phyloP scores from a whole-genome alignment of 352 stramenopile genomes.

The Globisporangium polare region DNA sequence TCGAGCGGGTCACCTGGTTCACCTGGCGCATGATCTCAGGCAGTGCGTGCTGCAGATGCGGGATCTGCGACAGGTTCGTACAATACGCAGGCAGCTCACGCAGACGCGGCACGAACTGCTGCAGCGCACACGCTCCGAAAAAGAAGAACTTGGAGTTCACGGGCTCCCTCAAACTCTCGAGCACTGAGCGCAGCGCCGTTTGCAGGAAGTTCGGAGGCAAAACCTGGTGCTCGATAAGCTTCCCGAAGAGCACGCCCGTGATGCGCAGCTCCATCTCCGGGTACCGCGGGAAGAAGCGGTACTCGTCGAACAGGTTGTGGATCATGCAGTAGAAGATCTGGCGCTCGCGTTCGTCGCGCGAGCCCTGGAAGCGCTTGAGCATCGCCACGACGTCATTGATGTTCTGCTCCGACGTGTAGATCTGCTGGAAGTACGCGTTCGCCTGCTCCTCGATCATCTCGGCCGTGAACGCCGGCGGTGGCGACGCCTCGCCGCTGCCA shows the following conservation, averaged over 20 bases:
- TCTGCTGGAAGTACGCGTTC: constrained; percentile 99
- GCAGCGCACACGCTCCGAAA: constrained; percentile 97
- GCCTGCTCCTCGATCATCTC: constrained; percentile 99
- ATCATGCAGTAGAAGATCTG: constrained; percentile 99
- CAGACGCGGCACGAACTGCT: constrained; percentile 97
- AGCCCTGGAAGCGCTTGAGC: constrained; percentile 98
- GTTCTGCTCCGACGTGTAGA: constrained; percentile 98
- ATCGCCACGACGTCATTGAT: constrained; percentile 98
- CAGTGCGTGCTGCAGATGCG: constrained; percentile 94
- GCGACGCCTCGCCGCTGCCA: constrained; percentile 8
- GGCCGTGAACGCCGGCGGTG: constrained; percentile 54
- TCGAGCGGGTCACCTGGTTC: constrained; percentile 71
- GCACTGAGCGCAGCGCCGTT: constrained; percentile 96
- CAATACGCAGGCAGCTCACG: constrained; percentile 97
- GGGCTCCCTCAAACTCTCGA: constrained; percentile 95
- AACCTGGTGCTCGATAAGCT: constrained; percentile 98
- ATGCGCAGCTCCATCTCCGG: constrained; percentile 98
- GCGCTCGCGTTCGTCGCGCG: constrained; percentile 93
- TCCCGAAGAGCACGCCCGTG: constrained; percentile 97
- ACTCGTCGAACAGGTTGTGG: constrained; percentile 99
- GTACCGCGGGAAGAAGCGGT: constrained; percentile 99
- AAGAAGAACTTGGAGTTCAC: constrained; percentile 98
- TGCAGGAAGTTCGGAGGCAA: constrained; percentile 97
- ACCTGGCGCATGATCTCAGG: constrained; percentile 89
- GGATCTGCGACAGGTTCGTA: constrained; percentile 97